Evolutionary conservation across 768 basidiomycete species (phyloP).

Genomic region (Plicaturopsis crispa): DNA sequence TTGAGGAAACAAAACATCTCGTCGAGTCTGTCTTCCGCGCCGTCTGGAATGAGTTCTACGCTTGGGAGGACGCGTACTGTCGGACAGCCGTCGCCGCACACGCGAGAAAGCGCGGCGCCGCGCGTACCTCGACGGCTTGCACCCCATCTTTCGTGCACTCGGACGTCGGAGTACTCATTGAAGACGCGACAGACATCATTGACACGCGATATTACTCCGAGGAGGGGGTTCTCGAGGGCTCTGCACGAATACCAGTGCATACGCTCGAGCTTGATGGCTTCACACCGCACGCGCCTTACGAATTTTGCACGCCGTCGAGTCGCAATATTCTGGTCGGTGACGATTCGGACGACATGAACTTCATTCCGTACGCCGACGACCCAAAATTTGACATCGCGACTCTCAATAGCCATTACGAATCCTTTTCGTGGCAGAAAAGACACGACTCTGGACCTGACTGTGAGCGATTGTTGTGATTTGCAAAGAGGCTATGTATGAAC

Average conservation of each 20-base stretch:
- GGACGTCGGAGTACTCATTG: slow-evolving; percentile 4
- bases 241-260: slow-evolving; percentile 6
- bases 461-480: slow-evolving; percentile 15
- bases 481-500: neutral
- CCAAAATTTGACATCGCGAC: slow-evolving; percentile 34
- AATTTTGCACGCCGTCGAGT: slow-evolving; percentile 43
- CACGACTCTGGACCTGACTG: slow-evolving; percentile 29
- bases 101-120: neutral
- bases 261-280: slow-evolving; percentile 11
- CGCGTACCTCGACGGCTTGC: neutral
- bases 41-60: slow-evolving; percentile 18
- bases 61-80: slow-evolving; percentile 16
- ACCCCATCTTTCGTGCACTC: slow-evolving; percentile 9
- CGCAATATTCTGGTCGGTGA: slow-evolving; percentile 48
- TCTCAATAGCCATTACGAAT: slow-evolving; percentile 31
- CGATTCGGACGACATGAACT: slow-evolving; percentile 48
- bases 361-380: slow-evolving; percentile 60
- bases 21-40: slow-evolving; percentile 11
- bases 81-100: slow-evolving; percentile 8
- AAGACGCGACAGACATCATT: slow-evolving; percentile 5
- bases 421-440: slow-evolving; percentile 42
- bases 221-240: neutral
- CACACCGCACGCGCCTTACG: slow-evolving; percentile 37
- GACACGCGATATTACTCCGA: neutral
- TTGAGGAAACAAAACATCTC: too few species aligned